These are phyloP conservation scores for Tetragonia tetragonoides DNA, from an alignment of 148 eudicot genomes.

Conservation along the genomic window DNA sequence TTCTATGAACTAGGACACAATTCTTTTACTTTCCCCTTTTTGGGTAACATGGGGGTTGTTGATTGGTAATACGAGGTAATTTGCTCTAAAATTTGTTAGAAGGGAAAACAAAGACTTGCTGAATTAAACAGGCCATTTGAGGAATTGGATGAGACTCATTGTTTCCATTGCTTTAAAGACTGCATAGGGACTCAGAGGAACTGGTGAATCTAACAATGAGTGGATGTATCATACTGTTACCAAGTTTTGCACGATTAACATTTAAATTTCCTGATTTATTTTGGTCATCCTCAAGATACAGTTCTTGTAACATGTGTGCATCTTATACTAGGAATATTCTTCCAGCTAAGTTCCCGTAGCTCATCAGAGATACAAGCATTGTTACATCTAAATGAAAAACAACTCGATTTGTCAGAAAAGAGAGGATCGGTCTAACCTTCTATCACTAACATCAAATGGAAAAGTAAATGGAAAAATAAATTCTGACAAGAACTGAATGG, in stretches of 20 bases:
- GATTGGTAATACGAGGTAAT: background rate
- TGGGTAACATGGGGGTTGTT: background rate
- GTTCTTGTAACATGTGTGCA: background rate
- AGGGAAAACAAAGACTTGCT: background rate
- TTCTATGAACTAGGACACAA: slow-evolving; percentile 16
- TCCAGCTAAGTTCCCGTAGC: background rate
- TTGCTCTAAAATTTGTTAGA: background rate
- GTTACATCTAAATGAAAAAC: background rate
- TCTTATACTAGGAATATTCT: background rate
- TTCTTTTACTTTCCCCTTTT: background rate
- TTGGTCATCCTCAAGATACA: background rate
- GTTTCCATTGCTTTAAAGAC: background rate
- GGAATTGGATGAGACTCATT: background rate
- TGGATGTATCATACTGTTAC: background rate
- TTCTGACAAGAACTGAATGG: background rate
- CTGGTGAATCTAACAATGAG: slow-evolving; percentile 7
- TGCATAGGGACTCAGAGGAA: background rate
- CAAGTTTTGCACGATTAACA: background rate
- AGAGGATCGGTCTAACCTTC: background rate
- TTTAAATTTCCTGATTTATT: background rate
- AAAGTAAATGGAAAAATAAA: background rate
- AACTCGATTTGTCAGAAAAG: background rate
- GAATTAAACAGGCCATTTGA: slow-evolving; percentile 1
- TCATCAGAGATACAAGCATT: background rate
- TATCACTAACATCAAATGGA: background rate